phyloP scores from a whole-genome alignment of 139 green algal genomes.

The Haematococcus lacustris region DNA sequence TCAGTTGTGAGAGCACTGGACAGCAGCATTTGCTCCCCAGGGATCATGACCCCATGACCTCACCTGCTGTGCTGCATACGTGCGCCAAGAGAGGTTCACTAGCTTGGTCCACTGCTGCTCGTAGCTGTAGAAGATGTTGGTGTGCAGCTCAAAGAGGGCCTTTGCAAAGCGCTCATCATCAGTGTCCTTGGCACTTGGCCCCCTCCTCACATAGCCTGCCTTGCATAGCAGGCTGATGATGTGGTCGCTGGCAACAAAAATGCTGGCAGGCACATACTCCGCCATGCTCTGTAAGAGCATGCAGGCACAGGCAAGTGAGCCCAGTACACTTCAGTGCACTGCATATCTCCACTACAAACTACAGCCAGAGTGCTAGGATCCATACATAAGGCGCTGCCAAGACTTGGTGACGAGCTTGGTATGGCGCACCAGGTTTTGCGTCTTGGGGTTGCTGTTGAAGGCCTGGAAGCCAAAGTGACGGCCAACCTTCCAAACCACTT shows the following conservation, averaged over 20 bases:
- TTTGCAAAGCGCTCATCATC: slow-evolving; percentile 32
- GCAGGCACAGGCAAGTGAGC: too few species aligned
- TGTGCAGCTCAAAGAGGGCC: slow-evolving; percentile 51
- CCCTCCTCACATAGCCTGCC: slow-evolving; percentile 48
- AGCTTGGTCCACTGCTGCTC: slow-evolving; percentile 27
- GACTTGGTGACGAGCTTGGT: too few species aligned
- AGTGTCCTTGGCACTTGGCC: not conserved
- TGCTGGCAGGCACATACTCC: slow-evolving; percentile 47
- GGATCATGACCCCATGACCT: not conserved
- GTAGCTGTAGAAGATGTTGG: slow-evolving; percentile 48
- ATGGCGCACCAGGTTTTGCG: slow-evolving; percentile 14
- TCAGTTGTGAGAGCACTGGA: too few species aligned
- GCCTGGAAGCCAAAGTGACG: slow-evolving; percentile 71
- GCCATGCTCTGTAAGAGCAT: too few species aligned
- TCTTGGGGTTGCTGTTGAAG: slow-evolving; percentile 60
- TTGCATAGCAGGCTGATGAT: slow-evolving; percentile 53
- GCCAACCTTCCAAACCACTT: slow-evolving; percentile 50
- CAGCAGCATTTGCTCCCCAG: too few species aligned
- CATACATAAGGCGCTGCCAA: too few species aligned
- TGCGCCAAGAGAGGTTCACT: slow-evolving; percentile 14
- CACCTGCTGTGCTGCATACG: not conserved
- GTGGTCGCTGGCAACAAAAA: slow-evolving; percentile 69
- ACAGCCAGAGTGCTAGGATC: too few species aligned
- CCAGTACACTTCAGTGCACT: too few species aligned
- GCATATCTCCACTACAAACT: too few species aligned